phyloP scores from a whole-genome alignment of 306 rosid species.

The Trichosanthes cucumerina region DNA sequence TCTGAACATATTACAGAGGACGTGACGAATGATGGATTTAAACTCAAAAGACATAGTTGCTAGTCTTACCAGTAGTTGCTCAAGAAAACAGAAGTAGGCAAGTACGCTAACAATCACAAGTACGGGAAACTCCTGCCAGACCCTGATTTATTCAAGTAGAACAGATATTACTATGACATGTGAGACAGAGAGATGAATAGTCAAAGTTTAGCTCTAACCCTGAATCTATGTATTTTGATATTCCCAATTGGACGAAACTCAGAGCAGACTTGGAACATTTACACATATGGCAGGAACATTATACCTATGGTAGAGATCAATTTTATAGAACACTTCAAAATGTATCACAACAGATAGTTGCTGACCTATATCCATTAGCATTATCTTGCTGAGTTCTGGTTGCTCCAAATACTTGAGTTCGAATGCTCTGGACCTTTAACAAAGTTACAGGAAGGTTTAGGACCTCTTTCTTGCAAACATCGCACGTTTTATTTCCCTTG shows the following conservation, averaged over 20 bases:
- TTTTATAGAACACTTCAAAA: neutral
- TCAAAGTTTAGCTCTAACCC: neutral
- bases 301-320: neutral
- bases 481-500: slow-evolving; percentile 91
- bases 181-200: slow-evolving; percentile 6
- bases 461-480: slow-evolving; percentile 91
- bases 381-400: slow-evolving; percentile 36
- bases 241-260: neutral
- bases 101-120: slow-evolving; percentile 94
- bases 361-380: slow-evolving; percentile 68
- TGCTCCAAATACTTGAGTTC: slow-evolving; percentile 36
- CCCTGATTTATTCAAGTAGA: slow-evolving; percentile 29
- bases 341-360: neutral
- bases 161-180: neutral
- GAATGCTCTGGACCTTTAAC: slow-evolving; percentile 55
- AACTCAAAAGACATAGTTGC: slow-evolving; percentile 4
- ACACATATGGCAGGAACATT: neutral
- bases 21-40: slow-evolving; percentile 11
- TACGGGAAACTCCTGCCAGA: slow-evolving; percentile 96
- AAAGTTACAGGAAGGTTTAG: slow-evolving; percentile 78
- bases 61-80: slow-evolving; percentile 75
- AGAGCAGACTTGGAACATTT: neutral
- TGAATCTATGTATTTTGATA: neutral
- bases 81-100: slow-evolving; percentile 93
- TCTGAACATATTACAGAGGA: slow-evolving; percentile 14